Evolutionary conservation across 108 stramenopile species (phyloP).

Genomic region (Fistulifera pelliculosa): DNA sequence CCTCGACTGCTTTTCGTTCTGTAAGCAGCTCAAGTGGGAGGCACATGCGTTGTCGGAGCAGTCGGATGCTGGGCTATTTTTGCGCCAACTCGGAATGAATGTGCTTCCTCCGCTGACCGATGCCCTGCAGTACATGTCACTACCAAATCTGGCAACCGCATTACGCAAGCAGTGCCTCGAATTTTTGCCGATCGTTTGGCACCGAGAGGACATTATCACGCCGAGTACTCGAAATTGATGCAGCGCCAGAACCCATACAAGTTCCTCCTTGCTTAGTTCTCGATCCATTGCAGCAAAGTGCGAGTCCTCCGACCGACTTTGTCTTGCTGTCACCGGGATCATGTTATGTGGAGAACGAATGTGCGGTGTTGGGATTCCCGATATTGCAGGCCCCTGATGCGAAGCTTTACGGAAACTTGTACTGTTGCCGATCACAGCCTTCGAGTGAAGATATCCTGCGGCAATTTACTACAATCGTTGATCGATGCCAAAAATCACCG

Average conservation of each 20-base stretch:
- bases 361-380: conserved; percentile 57
- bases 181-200: conserved; percentile 45
- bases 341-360: conserved; percentile 41
- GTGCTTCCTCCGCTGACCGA: conserved; percentile 39
- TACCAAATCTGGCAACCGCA: conserved; percentile 25
- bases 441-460: conserved; percentile 28
- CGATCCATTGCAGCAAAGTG: conserved; percentile 24
- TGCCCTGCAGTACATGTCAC: conserved; percentile 33
- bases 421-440: conserved; percentile 45
- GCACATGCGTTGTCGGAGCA: conserved; percentile 36
- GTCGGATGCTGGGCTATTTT: conserved; percentile 49
- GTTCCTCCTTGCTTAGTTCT: conserved; percentile 44
- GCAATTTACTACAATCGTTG: conserved; percentile 10
- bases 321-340: conserved; percentile 23
- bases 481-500: neutral
- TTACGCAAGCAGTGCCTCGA: conserved; percentile 34
- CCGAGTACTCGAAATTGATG: conserved; percentile 20
- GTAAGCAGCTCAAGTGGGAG: conserved; percentile 63
- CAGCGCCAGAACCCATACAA: conserved; percentile 9
- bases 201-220: conserved; percentile 44
- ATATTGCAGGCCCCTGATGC: conserved; percentile 25
- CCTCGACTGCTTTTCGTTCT: conserved; percentile 52
- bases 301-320: conserved; percentile 12
- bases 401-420: conserved; percentile 28
- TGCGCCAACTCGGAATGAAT: conserved; percentile 43